Conservation (phyloP, 441 rosid species). For the Populus hybrid region DNA sequence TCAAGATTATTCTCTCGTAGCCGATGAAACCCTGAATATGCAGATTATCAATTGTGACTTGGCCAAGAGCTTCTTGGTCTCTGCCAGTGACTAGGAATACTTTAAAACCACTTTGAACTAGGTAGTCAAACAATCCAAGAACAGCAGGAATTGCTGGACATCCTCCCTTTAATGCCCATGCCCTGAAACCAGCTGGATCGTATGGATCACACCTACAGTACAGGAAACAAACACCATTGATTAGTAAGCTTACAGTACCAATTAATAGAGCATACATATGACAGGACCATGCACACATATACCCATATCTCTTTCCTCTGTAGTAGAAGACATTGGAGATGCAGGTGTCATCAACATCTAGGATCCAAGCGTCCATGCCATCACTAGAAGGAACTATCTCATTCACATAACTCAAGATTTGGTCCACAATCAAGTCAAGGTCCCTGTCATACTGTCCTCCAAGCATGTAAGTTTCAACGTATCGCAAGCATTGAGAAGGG, state of each 20-base stretch:
- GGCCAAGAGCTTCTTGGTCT: conserved; percentile 55
- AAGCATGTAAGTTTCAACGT: conserved; percentile 66
- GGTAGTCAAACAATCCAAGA: conserved; percentile 42
- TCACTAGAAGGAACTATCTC: conserved; percentile 36
- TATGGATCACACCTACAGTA: conserved; percentile 70
- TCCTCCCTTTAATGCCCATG: conserved; percentile 69
- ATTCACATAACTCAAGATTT: conserved; percentile 41
- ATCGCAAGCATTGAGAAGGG: conserved; percentile 52
- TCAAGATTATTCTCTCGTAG: conserved; percentile 62
- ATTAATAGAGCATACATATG: neutral
- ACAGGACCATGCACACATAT: neutral
- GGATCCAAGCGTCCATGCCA: conserved; percentile 81
- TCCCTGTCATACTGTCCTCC: conserved; percentile 76
- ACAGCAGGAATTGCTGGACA: conserved; percentile 67
- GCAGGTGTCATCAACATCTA: conserved; percentile 93
- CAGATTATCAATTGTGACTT: conserved; percentile 58
- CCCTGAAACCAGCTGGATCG: conserved; percentile 57
- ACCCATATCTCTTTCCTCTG: conserved; percentile 74
- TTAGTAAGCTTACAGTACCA: neutral
- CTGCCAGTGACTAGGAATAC: conserved; percentile 80
- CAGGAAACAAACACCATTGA: neutral
- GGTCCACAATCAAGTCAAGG: conserved; percentile 46
- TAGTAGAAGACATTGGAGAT: conserved; percentile 74
- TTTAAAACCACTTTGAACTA: conserved; percentile 56
- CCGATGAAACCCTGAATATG: conserved; percentile 57